Evolutionary conservation across 2,329 filamentous ascomycete species (phyloP).

Genomic region (Fusarium pseudocircinatum): DNA sequence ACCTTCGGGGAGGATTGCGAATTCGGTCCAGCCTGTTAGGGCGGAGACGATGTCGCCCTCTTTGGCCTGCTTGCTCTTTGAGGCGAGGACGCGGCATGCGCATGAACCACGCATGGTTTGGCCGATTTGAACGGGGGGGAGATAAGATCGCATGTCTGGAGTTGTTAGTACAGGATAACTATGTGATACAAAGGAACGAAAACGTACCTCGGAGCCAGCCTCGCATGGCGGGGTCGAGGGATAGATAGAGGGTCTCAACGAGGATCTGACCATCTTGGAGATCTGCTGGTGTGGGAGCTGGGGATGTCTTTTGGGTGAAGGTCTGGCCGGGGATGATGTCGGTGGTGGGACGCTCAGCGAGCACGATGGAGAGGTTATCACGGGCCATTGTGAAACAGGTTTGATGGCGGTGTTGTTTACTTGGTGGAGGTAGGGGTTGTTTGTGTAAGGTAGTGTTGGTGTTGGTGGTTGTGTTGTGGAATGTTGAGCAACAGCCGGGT

Average conservation of each 20-base stretch:
- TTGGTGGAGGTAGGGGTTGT: not conserved
- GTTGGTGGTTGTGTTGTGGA: not conserved
- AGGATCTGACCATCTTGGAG: slow-evolving; percentile 73
- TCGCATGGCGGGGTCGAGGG: slow-evolving; percentile 80
- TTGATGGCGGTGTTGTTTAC: not conserved
- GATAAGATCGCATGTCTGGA: slow-evolving; percentile 64
- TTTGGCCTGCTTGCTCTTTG: slow-evolving; percentile 63
- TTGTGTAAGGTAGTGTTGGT: not conserved
- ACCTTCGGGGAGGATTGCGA: slow-evolving; percentile 66
- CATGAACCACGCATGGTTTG: slow-evolving; percentile 73
- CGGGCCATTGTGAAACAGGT: slow-evolving; percentile 49
- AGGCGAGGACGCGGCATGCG: slow-evolving; percentile 70
- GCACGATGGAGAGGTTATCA: slow-evolving; percentile 62
- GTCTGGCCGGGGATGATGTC: slow-evolving; percentile 73
- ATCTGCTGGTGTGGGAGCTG: slow-evolving; percentile 61
- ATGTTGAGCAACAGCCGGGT: not conserved
- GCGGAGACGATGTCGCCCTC: slow-evolving; percentile 68
- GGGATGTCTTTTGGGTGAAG: slow-evolving; percentile 63
- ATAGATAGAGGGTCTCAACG: slow-evolving; percentile 69
- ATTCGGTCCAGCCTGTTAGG: slow-evolving; percentile 72
- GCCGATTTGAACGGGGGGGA: slow-evolving; percentile 74
- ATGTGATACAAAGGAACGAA: not conserved
- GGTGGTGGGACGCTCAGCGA: slow-evolving; percentile 70
- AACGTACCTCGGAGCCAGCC: slow-evolving; percentile 70
- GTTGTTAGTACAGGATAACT: not conserved